Evolutionary conservation across 768 basidiomycete genomes (phyloP), one percentile per base, ranked within the genome.

Genomic region (Boletus rubescentipes): DNA sequence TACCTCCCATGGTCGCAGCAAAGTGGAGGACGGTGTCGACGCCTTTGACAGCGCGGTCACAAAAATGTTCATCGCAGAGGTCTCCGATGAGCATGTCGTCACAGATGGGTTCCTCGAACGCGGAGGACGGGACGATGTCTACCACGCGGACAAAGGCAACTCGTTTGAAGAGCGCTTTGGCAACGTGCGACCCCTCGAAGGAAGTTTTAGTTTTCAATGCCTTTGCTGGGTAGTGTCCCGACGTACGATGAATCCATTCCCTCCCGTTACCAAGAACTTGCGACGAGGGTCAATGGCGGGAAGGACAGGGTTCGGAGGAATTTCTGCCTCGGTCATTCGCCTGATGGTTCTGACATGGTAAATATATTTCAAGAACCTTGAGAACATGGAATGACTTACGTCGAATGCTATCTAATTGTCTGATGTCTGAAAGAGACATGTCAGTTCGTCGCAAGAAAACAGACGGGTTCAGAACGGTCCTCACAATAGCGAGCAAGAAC

Each of bases 1-100:
- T 85, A 0, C 84, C 84, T 4, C 82, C 83, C 83, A 83, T 84
- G 20, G 72, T 79, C 2, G 83, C 83, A 11, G 84, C 81, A 56
- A 85, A 79, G 62, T 85, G 83, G 18, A 83, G 67, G 23, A 85
- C 73, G 8, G 67, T 72, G 45, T 75, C 57, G 0, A 80, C 71
- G 29, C 70, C 77, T n/a, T 59, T 62, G 8, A 80, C 70, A 1
- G 62, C 75, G 3, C 60, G 65, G 14, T 67, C 51, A 57, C 76
- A 80, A 45, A 77, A 67, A 12, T 65, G 54, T 4, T 59, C 62
- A 36, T 83, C 76, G 55, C 77, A 76, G 3, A 85, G 72, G 57
- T 82, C 71, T 1, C 81, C 82, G 3, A 69, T 41, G 34, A 78
- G 46, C 21, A 69, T 64, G 9, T 83, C 77, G 42, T 71, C 53